Evolutionary conservation across 2,329 filamentous ascomycete species (phyloP).

Genomic region (Achaetomium macrosporum): DNA sequence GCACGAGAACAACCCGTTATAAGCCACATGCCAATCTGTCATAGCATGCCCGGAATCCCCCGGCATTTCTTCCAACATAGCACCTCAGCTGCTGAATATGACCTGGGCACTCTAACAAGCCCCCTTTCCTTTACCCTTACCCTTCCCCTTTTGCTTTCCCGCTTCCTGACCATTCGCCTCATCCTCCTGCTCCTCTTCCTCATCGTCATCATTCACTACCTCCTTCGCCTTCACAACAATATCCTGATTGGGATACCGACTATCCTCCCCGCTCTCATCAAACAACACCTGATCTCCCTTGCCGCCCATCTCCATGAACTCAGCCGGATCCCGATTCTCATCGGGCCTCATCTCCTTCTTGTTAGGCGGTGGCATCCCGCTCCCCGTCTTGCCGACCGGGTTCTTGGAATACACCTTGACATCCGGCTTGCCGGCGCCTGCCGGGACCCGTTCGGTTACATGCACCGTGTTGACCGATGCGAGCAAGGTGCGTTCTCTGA

Average conservation of each 20-base stretch:
- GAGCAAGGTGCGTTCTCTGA: conserved; percentile 79
- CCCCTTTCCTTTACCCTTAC: conserved; percentile 15
- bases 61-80: no score
- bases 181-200: no score
- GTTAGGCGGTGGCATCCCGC: conserved; percentile 9
- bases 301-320: conserved; percentile 81
- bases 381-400: conserved; percentile 26
- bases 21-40: no score
- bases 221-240: conserved; percentile 23
- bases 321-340: conserved; percentile 59
- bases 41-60: no score
- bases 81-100: not conserved
- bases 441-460: conserved; percentile 47
- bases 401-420: conserved; percentile 77
- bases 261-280: conserved; percentile 50
- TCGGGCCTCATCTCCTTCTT: conserved; percentile 61
- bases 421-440: conserved; percentile 47
- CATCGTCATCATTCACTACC: no score
- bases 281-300: conserved; percentile 79
- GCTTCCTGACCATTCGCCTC: not conserved
- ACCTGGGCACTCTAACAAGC: not conserved
- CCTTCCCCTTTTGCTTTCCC: conserved; percentile 24
- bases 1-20: no score
- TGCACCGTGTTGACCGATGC: conserved; percentile 72
- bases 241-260: conserved; percentile 43